Base-by-base conservation (phyloP, 2,329 filamentous ascomycete genomes). In the Colletotrichum navitas region DNA sequence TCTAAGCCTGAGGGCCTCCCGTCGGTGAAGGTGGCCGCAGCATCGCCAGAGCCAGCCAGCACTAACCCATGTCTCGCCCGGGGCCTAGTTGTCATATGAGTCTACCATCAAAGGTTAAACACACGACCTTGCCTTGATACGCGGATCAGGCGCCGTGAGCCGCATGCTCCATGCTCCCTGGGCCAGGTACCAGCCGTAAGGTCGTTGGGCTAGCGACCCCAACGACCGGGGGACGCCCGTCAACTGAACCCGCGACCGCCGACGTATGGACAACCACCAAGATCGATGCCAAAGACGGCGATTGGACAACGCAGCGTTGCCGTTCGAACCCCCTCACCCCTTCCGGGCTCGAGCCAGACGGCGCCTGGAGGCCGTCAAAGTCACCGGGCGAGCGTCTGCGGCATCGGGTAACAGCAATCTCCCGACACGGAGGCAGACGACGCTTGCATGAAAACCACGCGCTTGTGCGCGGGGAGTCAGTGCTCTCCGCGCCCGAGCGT, bases 401-500 rank as follows among this genome's bases (percentile, higher is more conserved):
- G 29, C 51, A 32, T 26, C 51, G 2, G 7, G 26, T 10, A 34
- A 54, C 14, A 11, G 8, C 51, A 54, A 34, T 32, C 14, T 54
- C 16, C 51, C n/a, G 29, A 8, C 51, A n/a, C 29, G 8, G 39
- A 41, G 56, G 60, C 60, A 21, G 43, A 21, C 47, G n/a, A 39
- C 36, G 26, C 5, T 51, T 34, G 60, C 60, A 49, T 26, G 1
- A 29, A 51, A 51, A 39, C 45, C 36, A 39, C 60, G 24, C 34
- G n/a, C 61, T n/a, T n/a, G 49, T 24, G n/a, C 47, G 26, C 41
- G 32, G 24, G 4, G 49, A 41, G 63, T 70, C 68, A 63, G 64
- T 68, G 64, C 64, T 21, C 43, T 8, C 36, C 32, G 21, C 36
- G 51, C 45, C 68, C 64, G 51, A 58, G 68, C 58, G 63, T 43